A percentile compares a stretch with the other conserved stretches of the same genome.
These are phyloP conservation scores for Nadsonia commutata DNA, from an alignment of 1,139 yeast genomes.

Conservation along the genomic window DNA sequence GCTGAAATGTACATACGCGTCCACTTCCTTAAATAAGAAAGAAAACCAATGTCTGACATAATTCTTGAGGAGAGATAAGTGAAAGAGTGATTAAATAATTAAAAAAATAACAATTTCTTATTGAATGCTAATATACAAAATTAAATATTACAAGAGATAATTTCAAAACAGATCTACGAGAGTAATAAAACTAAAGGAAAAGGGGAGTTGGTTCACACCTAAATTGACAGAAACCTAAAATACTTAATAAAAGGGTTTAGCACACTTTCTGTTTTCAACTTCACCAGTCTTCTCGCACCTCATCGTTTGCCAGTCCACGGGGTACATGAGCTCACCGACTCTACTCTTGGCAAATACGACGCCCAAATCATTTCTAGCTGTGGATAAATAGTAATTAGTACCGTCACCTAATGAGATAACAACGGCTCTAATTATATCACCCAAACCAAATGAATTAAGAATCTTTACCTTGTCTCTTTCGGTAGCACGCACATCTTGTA, in stretches of 20 bases:
- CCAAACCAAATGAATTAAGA: constrained; percentile 71
- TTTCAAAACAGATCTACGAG: too few relatives aligned
- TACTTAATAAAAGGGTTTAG: constrained; percentile 51
- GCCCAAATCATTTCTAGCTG: constrained; percentile 85
- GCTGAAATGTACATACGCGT: too few relatives aligned
- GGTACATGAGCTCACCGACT: constrained; percentile 71
- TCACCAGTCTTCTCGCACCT: constrained; percentile 59
- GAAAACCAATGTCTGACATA: too few relatives aligned
- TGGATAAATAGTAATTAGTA: constrained; percentile 70
- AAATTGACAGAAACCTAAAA: not conserved
- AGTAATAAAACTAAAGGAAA: not conserved
- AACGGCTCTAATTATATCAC: constrained; percentile 76
- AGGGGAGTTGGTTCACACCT: too few relatives aligned
- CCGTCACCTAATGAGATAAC: constrained; percentile 85
- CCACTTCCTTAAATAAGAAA: too few relatives aligned
- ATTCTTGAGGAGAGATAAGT: too few relatives aligned
- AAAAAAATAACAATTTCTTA: not conserved
- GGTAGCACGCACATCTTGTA: constrained; percentile 81
- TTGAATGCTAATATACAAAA: not conserved
- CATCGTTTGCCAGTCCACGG: constrained; percentile 96
- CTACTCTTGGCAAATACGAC: constrained; percentile 68
- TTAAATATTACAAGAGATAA: not conserved
- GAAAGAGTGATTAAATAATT: too few relatives aligned
- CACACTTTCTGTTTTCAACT: constrained; percentile 75
- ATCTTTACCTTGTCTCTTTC: constrained; percentile 81